Evolutionary conservation across 768 basidiomycete species (phyloP), one percentile per base, ranked within the genome.

Genomic region (Macrolepiota dolichaula): DNA sequence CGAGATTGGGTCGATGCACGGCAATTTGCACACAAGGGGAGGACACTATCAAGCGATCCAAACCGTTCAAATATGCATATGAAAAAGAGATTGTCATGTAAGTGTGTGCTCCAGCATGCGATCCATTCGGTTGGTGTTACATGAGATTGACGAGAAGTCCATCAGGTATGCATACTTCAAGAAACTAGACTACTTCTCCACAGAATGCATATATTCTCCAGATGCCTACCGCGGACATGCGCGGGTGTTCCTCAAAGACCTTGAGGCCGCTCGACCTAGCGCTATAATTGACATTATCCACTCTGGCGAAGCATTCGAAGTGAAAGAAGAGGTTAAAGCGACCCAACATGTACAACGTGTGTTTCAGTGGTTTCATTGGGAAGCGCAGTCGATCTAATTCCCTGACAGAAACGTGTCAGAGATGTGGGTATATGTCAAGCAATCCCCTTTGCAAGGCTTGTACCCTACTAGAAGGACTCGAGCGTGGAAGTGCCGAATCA

Each of bases 41-140:
- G 71, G 94, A 97, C 68, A 96, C 94, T 1, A 98, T 98, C 72
- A 93, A 88, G 72, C 85, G 97, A 59, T 95, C 92, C 52, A 99
- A 99, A 75, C 97, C 97, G n/a, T 98, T 99, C 82, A 98, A 98
- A 72, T 99, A 98, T 70, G 90, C 94, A 0, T 98, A 98, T 68
- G 97, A 99, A 78, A 99, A 99, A 76, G 97, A 99, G 76, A 98
- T 99, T 35, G 97, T 99, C 64, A 98, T 99, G 97, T 94, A 66
- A 64, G 84, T 74, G 40, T 42, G 84, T 74, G 40, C 44, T 38
- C 55, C 61, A 53, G 44, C 19, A 61, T 36, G 42, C 9, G 42
- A 22, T 44, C 42, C 17, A 17, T 44, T 19, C 42, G 42, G 6
- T 44, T 44, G 9, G 19, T 13, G 17, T 15, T 19, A 25, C 19